Evolutionary conservation across 2,329 filamentous ascomycete genomes (phyloP).

Genomic region (Phoma sp.): DNA sequence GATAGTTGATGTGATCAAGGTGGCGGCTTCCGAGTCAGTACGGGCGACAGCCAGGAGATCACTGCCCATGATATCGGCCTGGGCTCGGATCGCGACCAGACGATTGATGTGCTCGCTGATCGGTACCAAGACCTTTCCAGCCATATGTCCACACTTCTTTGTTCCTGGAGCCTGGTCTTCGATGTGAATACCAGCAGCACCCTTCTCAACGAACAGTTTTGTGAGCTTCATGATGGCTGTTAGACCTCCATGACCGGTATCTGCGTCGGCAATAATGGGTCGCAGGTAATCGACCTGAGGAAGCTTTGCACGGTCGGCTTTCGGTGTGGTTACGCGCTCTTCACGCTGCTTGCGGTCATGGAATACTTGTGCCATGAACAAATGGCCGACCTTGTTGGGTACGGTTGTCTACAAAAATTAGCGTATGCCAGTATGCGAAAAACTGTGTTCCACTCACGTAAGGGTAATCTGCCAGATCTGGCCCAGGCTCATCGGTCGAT

Average conservation of each 20-base stretch:
- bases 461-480: slow-evolving; percentile 97
- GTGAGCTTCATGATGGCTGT: slow-evolving; percentile 99
- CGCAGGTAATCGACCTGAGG: slow-evolving; percentile 91
- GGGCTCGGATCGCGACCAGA: slow-evolving; percentile 92
- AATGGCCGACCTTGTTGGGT: slow-evolving; percentile 95
- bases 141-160: slow-evolving; percentile 99
- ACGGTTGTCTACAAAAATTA: slow-evolving; percentile 79
- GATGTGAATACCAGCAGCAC: slow-evolving; percentile 96
- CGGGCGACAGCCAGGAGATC: slow-evolving; percentile 91
- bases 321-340: slow-evolving; percentile 82
- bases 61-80: slow-evolving; percentile 97
- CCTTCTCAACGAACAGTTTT: slow-evolving; percentile 95
- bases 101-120: slow-evolving; percentile 99
- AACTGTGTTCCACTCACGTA: slow-evolving; percentile 47
- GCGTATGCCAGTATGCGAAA: background rate
- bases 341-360: slow-evolving; percentile 99
- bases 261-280: slow-evolving; percentile 94
- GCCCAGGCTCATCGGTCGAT: slow-evolving; percentile 91
- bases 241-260: slow-evolving; percentile 94
- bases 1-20: slow-evolving; percentile 94
- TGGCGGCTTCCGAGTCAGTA: slow-evolving; percentile 97
- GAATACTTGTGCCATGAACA: slow-evolving; percentile 99
- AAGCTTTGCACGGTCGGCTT: slow-evolving; percentile 73
- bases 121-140: slow-evolving; percentile 95
- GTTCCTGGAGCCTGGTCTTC: slow-evolving; percentile 98